phyloP scores from a whole-genome alignment of 139 green algal species.

The Closterium sp. region DNA sequence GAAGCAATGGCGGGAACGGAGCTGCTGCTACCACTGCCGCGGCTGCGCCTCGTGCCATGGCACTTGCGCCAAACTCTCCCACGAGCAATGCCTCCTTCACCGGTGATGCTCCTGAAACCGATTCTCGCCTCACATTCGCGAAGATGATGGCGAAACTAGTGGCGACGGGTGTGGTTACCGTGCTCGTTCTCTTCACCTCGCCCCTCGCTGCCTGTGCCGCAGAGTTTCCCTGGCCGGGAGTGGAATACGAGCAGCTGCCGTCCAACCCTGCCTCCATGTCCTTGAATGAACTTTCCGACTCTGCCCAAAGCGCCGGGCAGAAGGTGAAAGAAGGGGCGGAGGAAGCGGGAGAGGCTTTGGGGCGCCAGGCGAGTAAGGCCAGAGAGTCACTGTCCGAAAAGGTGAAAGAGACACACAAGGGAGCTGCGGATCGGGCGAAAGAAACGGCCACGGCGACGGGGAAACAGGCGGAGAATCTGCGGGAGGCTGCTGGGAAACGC shows the following conservation, averaged over 20 bases:
- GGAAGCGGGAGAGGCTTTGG: background rate
- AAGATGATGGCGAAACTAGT: background rate
- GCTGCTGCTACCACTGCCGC: no score
- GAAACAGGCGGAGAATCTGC: background rate
- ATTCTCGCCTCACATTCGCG: background rate
- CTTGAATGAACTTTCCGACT: background rate
- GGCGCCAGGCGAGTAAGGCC: background rate
- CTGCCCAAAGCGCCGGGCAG: background rate
- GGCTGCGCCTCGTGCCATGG: no score
- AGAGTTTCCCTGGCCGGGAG: background rate
- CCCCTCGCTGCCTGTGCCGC: background rate
- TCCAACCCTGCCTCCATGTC: background rate
- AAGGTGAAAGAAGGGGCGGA: background rate
- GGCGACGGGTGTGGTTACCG: background rate
- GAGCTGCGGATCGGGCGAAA: background rate
- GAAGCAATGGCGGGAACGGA: background rate
- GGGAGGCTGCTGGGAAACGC: background rate
- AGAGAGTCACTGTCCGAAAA: background rate
- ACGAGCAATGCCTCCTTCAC: no score
- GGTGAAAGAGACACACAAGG: background rate
- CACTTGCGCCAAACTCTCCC: no score
- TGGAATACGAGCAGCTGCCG: background rate
- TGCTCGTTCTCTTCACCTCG: background rate
- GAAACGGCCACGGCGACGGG: background rate
- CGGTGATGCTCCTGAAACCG: background rate